Evolutionary conservation across 1,284 basidiomycete species (phyloP).

Genomic region (Wallemia mellicola): DNA sequence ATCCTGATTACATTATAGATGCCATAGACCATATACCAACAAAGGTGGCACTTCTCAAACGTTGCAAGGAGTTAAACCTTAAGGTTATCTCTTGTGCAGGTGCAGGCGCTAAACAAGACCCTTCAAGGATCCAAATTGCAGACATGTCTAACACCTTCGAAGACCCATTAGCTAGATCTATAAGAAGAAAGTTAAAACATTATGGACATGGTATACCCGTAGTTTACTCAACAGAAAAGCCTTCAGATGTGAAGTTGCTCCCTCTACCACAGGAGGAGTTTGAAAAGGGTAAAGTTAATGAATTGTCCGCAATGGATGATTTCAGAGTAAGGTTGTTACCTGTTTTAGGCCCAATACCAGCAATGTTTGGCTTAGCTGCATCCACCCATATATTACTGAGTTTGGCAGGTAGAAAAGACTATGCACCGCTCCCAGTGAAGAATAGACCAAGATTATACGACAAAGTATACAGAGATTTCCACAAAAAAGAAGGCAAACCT

Average conservation of each 20-base stretch:
- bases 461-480: constrained; percentile 40
- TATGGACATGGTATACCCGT: constrained; percentile 58
- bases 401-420: constrained; percentile 47
- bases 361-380: constrained; percentile 61
- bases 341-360: constrained; percentile 31
- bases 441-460: constrained; percentile 57
- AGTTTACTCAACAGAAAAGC: constrained; percentile 89
- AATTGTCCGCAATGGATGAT: constrained; percentile 71
- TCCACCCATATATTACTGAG: constrained; percentile 63
- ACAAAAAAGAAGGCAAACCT: constrained; percentile 35
- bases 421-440: constrained; percentile 51
- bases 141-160: constrained; percentile 82
- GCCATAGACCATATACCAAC: constrained; percentile 92
- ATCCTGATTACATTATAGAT: constrained; percentile 62
- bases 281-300: constrained; percentile 59
- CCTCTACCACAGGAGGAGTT: constrained; percentile 81
- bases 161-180: constrained; percentile 74
- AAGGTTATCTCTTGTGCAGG: constrained; percentile 92
- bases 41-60: constrained; percentile 50
- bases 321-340: constrained; percentile 33
- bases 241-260: constrained; percentile 50
- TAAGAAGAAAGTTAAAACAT: constrained; percentile 45
- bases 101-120: constrained; percentile 83
- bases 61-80: constrained; percentile 21
- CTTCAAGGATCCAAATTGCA: constrained; percentile 76